Base-by-base conservation (phyloP, 352 stramenopile genomes). In the Elongisporangium anandrum region DNA sequence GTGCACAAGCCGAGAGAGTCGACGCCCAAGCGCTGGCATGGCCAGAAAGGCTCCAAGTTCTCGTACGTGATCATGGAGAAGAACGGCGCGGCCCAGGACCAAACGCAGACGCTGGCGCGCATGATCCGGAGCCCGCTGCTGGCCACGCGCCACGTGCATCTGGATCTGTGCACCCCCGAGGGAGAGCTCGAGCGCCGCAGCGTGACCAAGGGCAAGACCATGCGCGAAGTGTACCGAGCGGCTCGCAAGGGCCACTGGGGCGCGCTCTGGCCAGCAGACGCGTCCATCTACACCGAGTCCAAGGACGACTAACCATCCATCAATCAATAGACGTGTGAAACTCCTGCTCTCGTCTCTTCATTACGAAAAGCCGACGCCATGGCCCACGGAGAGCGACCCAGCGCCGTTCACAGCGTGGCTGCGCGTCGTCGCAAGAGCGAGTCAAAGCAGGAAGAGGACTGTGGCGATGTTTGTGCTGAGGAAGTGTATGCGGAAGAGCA, bases 21-120 rank as follows among this genome's bases (percentile, higher is more conserved):
- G 21, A 92, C 81, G 15, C 72, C 80, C 1, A 90, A 92, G 81
- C 79, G 85, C 60, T 95, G 83, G 83, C 75, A 91, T 51, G 83
- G 83, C 29, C 83, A 95, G 60, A 88, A 91, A 57, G 83, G 85
- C 23, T 86, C 84, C 71, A 95, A 95, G 70, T 93, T 95, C 53
- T 93, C 83, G 45, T 95, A 95, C 59, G 70, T 90, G 54, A 75
- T 89, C 26, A 72, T 95, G 59, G 77, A 95, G 63, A 95, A 93
- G 67, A 84, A 72, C 45, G 60, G 68, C 4, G 57, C 57, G 38
- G 60, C 60, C 23, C 52, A 55, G 8, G 61, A 66, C n/a, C 60
- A 73, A 1, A 65, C 64, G 20, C 70, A 73, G 34, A 61, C 64
- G 10, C 58, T 87, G 22, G 85, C 73, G 2, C 81, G 85, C 16